Evolutionary conservation across 2,329 filamentous ascomycete genomes (phyloP), one percentile per base, ranked within the genome.

Genomic region (Cadophora sp.): DNA sequence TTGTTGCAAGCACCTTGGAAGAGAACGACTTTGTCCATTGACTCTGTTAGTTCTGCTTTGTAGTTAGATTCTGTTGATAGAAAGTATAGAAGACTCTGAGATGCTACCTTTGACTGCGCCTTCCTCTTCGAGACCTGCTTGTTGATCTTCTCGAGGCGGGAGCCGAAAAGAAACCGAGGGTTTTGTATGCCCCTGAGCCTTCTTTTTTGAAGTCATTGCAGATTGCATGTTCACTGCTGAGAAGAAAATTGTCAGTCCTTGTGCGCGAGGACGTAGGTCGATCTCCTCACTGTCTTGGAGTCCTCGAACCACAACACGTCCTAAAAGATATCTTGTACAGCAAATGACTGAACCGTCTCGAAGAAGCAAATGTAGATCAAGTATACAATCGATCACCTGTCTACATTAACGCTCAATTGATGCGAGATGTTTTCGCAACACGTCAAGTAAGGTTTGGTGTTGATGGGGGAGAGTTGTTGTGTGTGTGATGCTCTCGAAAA

Each of bases 1-100:
- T 40, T 59, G 55, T 22, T 40, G 55, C n/a, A 59, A 24, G 31
- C n/a, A 19, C 55, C 34, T 40, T 37, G 29, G 19, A 59, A 59
- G 29, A 59, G 55, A 34, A 40, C 11, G n/a, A 59, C 6, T 37
- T 19, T 40, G 34, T 40, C 55, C 31, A 59, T 59, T 55, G 51
- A 31, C 26, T 19, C 11, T 24, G 26, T 31, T 31, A 16, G 31
- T 31, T 16, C 51, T 55, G 27, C 51, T 55, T 31, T 55, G 16
- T 55, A 4, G 16, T 55, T 31, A 55, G 26, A 19, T 14, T 55
- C 7, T 31, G 14, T n/a, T 26, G 2, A 31, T 8, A n/a, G 4
- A 9, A 9, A 19, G 26, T 9, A 31, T 1, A 31, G 26, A 27
- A 31, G 51, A n/a, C 8, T 12, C 14, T 27, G 51, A 19, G 3